phyloP scores from a whole-genome alignment of 495 filamentous ascomycete genomes.

The Neurospora sp. region DNA sequence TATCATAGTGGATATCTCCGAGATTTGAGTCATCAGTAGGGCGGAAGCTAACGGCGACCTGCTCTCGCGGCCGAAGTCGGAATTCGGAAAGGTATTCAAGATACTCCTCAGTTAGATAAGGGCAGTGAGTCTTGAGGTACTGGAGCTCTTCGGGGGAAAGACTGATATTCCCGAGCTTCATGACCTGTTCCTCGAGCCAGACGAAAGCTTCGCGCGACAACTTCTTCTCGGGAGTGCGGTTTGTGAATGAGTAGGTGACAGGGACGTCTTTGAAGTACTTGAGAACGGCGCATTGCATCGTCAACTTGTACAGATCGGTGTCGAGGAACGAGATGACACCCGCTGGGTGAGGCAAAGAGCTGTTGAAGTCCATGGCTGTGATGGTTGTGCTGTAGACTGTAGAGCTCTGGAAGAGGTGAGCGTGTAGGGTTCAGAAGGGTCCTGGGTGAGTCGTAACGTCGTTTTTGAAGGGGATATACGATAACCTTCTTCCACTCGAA shows the following conservation, averaged over 20 bases:
- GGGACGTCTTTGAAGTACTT: constrained; percentile 78
- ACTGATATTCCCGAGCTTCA: constrained; percentile 66
- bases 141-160: constrained; percentile 67
- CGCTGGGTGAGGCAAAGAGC: constrained; percentile 45
- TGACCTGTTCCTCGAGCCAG: constrained; percentile 77
- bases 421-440: not conserved
- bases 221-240: constrained; percentile 89
- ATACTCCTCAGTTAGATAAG: constrained; percentile 70
- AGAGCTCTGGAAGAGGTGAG: not conserved
- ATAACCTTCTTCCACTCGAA: not conserved
- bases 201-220: constrained; percentile 69
- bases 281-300: constrained; percentile 93
- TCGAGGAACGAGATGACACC: constrained; percentile 89
- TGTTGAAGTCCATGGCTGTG: constrained; percentile 43
- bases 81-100: constrained; percentile 73
- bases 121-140: constrained; percentile 70
- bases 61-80: constrained; percentile 66
- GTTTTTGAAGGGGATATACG: not conserved
- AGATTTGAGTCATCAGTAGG: constrained; percentile 58
- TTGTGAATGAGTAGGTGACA: constrained; percentile 88
- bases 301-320: constrained; percentile 96
- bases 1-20: constrained; percentile 63
- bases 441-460: not conserved
- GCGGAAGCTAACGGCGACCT: constrained; percentile 62
- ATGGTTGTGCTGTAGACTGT: not conserved